These are phyloP conservation scores for Penicillium sp. DNA, from an alignment of 2,329 filamentous ascomycete genomes.

Conservation along the genomic window DNA sequence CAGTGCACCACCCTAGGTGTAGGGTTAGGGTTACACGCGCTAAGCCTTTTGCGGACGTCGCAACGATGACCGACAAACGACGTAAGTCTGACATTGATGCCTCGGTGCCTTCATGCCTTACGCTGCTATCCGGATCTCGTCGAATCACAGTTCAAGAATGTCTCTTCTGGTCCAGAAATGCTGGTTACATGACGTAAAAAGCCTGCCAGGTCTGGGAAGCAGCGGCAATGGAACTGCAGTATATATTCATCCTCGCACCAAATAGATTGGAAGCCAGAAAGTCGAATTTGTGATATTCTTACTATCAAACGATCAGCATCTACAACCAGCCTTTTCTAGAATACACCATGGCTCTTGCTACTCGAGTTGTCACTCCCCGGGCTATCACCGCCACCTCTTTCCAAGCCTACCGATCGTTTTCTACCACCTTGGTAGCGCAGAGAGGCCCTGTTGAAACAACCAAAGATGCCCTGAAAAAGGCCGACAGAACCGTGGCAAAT, in stretches of 20 bases:
- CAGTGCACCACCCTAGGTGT: neutral
- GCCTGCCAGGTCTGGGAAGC: neutral
- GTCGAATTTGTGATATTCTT: neutral
- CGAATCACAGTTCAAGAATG: neutral
- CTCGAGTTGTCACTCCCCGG: constrained; percentile 5
- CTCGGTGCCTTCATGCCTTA: neutral
- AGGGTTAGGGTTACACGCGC: neutral
- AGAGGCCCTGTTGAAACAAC: constrained; percentile 53
- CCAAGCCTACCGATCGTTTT: constrained; percentile 39
- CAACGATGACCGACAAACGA: constrained; percentile 8
- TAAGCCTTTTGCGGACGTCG: neutral
- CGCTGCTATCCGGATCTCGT: neutral
- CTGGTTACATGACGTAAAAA: neutral
- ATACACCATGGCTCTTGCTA: constrained; percentile 9
- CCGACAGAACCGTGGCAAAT: constrained; percentile 54
- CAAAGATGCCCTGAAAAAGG: constrained; percentile 57
- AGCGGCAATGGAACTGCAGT: neutral
- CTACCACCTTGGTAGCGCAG: constrained; percentile 47
- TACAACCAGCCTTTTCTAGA: too few species aligned
- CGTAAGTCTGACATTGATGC: constrained; percentile 12
- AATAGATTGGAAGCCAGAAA: neutral
- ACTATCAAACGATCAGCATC: neutral
- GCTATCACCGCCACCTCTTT: constrained; percentile 3
- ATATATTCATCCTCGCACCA: neutral
- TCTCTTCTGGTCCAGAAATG: neutral